These are phyloP conservation scores for Microdochium nivale DNA, from an alignment of 2,329 filamentous ascomycete genomes.

Conservation along the genomic window DNA sequence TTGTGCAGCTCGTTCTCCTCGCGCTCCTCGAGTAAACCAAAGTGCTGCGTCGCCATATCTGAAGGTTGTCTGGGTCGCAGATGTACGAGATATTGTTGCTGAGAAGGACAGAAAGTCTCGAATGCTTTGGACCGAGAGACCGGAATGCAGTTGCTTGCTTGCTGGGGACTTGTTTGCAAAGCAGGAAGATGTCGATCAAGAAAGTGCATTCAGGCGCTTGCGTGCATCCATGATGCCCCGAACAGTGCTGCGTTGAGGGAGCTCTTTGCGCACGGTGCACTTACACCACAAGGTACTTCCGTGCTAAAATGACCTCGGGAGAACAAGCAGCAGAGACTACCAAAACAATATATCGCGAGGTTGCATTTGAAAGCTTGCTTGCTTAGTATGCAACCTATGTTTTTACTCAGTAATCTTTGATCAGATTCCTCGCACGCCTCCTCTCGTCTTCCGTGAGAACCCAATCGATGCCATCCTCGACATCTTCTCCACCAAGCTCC, in stretches of 20 bases:
- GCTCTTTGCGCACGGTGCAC: neutral
- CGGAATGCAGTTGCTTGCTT: no score
- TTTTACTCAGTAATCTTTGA: conserved; percentile 19
- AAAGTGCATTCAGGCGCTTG: neutral
- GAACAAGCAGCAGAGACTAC: no score
- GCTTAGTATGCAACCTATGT: neutral
- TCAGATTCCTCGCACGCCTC: conserved; percentile 52
- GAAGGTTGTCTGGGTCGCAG: neutral
- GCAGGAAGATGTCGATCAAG: no score
- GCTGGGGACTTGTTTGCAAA: no score
- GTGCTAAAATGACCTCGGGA: neutral
- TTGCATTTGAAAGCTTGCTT: no score
- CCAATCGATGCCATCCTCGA: conserved; percentile 52
- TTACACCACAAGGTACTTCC: neutral
- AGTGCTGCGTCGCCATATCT: conserved; percentile 17
- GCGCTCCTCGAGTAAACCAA: conserved; percentile 56
- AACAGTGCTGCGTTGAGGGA: neutral
- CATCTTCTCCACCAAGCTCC: conserved; percentile 40
- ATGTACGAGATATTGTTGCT: neutral
- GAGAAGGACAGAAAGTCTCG: no score
- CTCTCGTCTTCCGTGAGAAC: conserved; percentile 54
- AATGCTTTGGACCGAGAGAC: no score
- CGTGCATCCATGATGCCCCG: neutral
- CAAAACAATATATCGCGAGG: no score
- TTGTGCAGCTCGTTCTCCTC: conserved; percentile 84